These are phyloP conservation scores for Beta lomatogona DNA, from an alignment of 179 eudicot species.

Conservation along the genomic window DNA sequence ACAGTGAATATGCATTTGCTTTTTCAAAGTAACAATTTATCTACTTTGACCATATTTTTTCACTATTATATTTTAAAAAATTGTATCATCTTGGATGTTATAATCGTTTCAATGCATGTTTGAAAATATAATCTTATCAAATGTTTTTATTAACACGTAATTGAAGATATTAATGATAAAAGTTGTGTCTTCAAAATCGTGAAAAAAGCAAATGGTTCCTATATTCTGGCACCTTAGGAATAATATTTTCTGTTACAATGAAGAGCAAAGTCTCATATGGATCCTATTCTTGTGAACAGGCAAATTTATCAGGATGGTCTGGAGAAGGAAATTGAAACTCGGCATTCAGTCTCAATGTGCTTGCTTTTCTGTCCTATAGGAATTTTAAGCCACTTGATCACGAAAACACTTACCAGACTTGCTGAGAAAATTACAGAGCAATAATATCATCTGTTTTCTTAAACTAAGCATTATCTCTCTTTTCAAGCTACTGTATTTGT, in stretches of 20 bases:
- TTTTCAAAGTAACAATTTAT: too few relatives aligned
- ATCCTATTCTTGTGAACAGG: conserved; percentile 42
- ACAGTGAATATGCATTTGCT: too few relatives aligned
- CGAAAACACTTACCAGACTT: conserved; percentile 48
- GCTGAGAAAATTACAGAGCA: conserved; percentile 17
- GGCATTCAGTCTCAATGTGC: conserved; percentile 91
- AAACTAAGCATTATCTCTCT: not conserved
- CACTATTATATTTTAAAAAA: too few relatives aligned
- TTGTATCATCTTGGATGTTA: too few relatives aligned
- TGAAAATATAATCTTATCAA: too few relatives aligned
- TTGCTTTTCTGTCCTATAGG: conserved; percentile 86
- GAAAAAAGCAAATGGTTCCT: too few relatives aligned
- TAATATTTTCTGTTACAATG: not conserved
- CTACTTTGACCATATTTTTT: too few relatives aligned
- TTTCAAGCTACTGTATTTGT: not conserved
- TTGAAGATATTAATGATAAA: too few relatives aligned
- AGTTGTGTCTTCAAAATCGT: too few relatives aligned
- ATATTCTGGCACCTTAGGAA: not conserved
- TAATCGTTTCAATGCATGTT: too few relatives aligned
- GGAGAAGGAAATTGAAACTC: conserved; percentile 67
- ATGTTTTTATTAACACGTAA: too few relatives aligned
- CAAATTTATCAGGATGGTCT: conserved; percentile 79
- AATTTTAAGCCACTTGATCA: conserved; percentile 66
- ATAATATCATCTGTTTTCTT: conserved; percentile 6
- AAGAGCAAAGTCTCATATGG: not conserved